phyloP scores from a whole-genome alignment of 768 basidiomycete species.

The Rhizopogon vinicolor region DNA sequence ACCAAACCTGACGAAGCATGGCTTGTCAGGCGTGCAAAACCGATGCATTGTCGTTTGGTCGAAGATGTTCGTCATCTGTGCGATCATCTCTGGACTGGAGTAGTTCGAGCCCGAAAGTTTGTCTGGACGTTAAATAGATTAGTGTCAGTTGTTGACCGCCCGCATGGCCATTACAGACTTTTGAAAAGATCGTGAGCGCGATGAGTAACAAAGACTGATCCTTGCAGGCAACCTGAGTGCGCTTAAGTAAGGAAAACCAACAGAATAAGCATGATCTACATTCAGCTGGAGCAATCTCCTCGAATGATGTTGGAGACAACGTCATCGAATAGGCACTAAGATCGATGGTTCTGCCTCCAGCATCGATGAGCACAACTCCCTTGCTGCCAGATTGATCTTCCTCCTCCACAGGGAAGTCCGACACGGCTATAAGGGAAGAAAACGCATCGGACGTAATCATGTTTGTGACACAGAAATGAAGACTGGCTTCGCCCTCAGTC shows the following conservation, averaged over 20 bases:
- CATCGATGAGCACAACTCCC: slow-evolving; percentile 41
- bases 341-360: slow-evolving; percentile 38
- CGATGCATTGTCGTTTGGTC: slow-evolving; percentile 33
- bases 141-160: neutral
- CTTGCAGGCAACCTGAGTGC: slow-evolving; percentile 30
- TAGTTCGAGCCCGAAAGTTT: slow-evolving; percentile 25
- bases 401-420: slow-evolving; percentile 1
- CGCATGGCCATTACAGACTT: slow-evolving; percentile 13
- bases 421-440: neutral
- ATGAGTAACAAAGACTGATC: slow-evolving; percentile 31
- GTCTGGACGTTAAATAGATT: slow-evolving; percentile 7
- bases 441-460: slow-evolving; percentile 31
- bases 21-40: slow-evolving; percentile 30
- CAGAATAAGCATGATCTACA: slow-evolving; percentile 12
- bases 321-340: slow-evolving; percentile 31
- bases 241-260: neutral
- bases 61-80: slow-evolving; percentile 28
- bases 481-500: slow-evolving; percentile 23
- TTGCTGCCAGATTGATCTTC: slow-evolving; percentile 21
- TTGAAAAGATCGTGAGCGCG: slow-evolving; percentile 22
- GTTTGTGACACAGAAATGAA: slow-evolving; percentile 36
- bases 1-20: slow-evolving; percentile 37
- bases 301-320: slow-evolving; percentile 17
- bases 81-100: slow-evolving; percentile 23
- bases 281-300: slow-evolving; percentile 31